phyloP scores from a whole-genome alignment of 306 rosid genomes.

The Trifolium repens region DNA sequence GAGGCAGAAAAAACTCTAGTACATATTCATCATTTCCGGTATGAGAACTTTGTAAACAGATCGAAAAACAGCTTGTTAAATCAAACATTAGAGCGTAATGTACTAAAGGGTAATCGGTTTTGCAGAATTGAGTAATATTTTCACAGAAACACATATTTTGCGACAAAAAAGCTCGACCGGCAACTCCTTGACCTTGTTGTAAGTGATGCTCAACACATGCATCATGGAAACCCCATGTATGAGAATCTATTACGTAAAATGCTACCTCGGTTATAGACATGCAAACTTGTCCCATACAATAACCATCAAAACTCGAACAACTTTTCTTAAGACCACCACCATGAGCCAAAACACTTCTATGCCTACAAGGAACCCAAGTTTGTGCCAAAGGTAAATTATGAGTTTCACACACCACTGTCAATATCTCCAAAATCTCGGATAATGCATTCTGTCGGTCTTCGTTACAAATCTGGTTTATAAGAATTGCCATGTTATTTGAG shows the following conservation, averaged over 20 bases:
- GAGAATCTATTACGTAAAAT: conserved; percentile 74
- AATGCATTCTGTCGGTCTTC: conserved; percentile 81
- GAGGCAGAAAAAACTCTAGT: conserved; percentile 82
- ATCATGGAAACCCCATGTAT: conserved; percentile 81
- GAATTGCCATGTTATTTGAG: conserved; percentile 67
- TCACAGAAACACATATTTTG: conserved; percentile 68
- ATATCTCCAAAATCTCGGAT: conserved; percentile 80
- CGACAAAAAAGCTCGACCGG: conserved; percentile 79
- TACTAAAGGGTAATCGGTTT: conserved; percentile 79
- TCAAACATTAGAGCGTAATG: conserved; percentile 89
- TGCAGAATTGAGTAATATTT: conserved; percentile 77
- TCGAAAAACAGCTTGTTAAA: conserved; percentile 69
- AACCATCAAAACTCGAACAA: conserved; percentile 81
- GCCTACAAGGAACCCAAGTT: conserved; percentile 97
- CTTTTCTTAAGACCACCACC: conserved; percentile 84
- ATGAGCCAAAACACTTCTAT: conserved; percentile 73
- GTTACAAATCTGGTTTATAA: conserved; percentile 84
- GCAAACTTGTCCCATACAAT: conserved; percentile 84
- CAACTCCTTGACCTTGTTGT: conserved; percentile 91
- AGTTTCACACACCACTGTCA: conserved; percentile 82
- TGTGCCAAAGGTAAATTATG: conserved; percentile 87
- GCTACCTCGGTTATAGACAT: conserved; percentile 88
- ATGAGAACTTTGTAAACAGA: conserved; percentile 74
- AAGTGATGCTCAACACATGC: conserved; percentile 94
- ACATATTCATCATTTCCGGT: conserved; percentile 84